Percentiles rank a stretch among this genome's conserved stretches.
Conservation (phyloP, 2,329 filamentous ascomycete genomes). For the Penicillium sp. region DNA sequence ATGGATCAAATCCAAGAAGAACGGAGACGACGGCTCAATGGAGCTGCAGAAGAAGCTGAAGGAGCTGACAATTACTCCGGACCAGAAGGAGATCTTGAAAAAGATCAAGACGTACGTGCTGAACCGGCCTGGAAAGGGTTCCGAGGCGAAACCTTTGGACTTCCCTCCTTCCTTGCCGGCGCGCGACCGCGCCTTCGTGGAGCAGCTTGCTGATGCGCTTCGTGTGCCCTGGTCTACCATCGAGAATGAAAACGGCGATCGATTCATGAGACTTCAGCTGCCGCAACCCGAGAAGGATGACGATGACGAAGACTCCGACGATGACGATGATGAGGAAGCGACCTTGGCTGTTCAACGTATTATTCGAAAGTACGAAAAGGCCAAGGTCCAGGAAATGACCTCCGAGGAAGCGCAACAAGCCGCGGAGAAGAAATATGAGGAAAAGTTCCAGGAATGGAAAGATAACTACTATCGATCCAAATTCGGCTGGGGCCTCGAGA, state of each 20-base stretch:
- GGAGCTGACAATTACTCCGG: conserved; percentile 68
- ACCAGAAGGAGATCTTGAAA: conserved; percentile 77
- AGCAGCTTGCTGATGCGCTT: conserved; percentile 71
- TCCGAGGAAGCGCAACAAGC: conserved; percentile 72
- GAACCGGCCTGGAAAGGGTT: conserved; percentile 55
- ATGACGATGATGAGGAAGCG: conserved; percentile 78
- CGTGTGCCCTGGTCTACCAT: conserved; percentile 62
- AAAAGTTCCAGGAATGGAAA: conserved; percentile 91
- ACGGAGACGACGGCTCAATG: conserved; percentile 62
- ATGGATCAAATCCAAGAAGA: conserved; percentile 87
- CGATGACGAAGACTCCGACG: conserved; percentile 61
- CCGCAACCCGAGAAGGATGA: conserved; percentile 47
- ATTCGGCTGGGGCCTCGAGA: conserved; percentile 80
- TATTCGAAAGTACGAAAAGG: conserved; percentile 85
- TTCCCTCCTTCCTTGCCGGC: conserved; percentile 70
- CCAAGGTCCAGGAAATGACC: conserved; percentile 74
- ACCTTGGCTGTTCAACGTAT: conserved; percentile 78
- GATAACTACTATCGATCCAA: conserved; percentile 87
- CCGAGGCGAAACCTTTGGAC: conserved; percentile 57
- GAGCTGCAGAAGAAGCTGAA: conserved; percentile 54
- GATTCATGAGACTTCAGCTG: conserved; percentile 61
- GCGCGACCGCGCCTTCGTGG: conserved; percentile 85
- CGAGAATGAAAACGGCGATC: conserved; percentile 60
- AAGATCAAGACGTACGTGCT: conserved; percentile 77
- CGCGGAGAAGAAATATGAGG: conserved; percentile 79